Evolutionary conservation across 2,329 filamentous ascomycete genomes (phyloP), one percentile per base, ranked within the genome.

Genomic region (Pestalotiopsis sp.): DNA sequence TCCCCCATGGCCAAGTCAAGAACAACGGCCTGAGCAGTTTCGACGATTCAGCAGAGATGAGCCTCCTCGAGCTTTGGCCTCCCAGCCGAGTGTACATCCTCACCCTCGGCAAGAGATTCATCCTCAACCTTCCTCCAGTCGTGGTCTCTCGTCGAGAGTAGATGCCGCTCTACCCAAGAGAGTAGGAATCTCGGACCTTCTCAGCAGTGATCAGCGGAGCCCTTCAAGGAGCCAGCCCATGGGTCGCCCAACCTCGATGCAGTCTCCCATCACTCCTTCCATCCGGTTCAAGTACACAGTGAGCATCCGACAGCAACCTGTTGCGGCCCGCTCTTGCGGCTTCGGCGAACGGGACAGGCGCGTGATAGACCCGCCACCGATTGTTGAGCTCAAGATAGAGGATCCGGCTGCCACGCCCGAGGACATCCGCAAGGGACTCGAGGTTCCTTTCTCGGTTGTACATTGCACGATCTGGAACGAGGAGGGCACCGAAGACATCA

Each of bases 291-390:
- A 79, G 31, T 85, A 84, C 73, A 78, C 75, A 49, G 85, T 93
- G 68, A 82, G 79, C 59, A 88, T 95, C 70, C 90, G 93, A 64
- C 93, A 96, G 78, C 93, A 95, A 75, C 93, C 93, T 9, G 84
- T 89, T 20, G 92, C 92, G 1, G 93, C 93, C 66, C 86, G 93
- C 73, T 93, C 92, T 57, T 96, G 93, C 75, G 93, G 93, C 1
- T 95, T 94, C 77, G 93, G 93, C 69, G 93, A 95, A 79, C 86
- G 93, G 71, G 93, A 96, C 76, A 88, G 93, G 52, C 87, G 93
- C 70, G 92, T 94, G 17, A 93, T 96, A 71, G 93, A 96, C 76
- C 93, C 93, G 55, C 93, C 93, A 2, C 93, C 93, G 14, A 95
- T 96, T 75, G 87, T 96, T 25, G 90, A 95, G 76, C 86, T 95